Percentiles rank a stretch among this genome's conserved stretches.
Evolutionary conservation across 116 monocot species (phyloP).

Genomic region (Cymodocea nodosa): DNA sequence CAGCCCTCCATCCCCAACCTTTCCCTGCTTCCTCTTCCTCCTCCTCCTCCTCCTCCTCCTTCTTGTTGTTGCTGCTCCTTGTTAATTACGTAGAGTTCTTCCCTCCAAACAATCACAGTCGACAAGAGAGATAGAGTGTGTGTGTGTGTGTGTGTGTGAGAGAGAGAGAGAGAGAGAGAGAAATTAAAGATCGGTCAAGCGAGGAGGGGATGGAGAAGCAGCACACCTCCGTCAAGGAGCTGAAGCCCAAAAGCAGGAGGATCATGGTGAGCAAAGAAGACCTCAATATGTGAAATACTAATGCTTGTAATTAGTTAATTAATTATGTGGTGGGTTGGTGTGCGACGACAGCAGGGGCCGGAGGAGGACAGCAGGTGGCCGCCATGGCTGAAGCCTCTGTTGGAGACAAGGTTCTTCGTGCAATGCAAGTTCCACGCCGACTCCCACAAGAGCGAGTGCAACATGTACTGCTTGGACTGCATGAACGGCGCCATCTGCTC

Average conservation of each 20-base stretch:
- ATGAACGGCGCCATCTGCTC: constrained; percentile 81
- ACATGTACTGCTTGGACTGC: constrained; percentile 95
- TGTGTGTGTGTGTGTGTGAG: no score
- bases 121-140: not conserved
- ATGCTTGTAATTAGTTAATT: not conserved
- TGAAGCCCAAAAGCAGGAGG: constrained; percentile 24
- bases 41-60: not conserved
- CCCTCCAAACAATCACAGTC: not conserved
- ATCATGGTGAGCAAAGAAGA: constrained; percentile 33
- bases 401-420: constrained; percentile 63
- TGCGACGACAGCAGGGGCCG: constrained; percentile 8
- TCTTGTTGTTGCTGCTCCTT: no score
- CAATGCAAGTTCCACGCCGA: constrained; percentile 78
- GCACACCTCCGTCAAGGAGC: constrained; percentile 19
- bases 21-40: not conserved
- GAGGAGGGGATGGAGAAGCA: constrained; percentile 24
- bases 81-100: no score
- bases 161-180: no score
- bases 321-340: not conserved
- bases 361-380: constrained; percentile 48
- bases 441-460: constrained; percentile 90
- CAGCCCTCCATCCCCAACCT: not conserved
- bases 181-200: no score
- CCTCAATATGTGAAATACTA: no score
- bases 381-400: constrained; percentile 71